Evolutionary conservation across 2,329 filamentous ascomycete species (phyloP), one percentile per base, ranked within the genome.

Genomic region (Berkeleyomyces basicola): DNA sequence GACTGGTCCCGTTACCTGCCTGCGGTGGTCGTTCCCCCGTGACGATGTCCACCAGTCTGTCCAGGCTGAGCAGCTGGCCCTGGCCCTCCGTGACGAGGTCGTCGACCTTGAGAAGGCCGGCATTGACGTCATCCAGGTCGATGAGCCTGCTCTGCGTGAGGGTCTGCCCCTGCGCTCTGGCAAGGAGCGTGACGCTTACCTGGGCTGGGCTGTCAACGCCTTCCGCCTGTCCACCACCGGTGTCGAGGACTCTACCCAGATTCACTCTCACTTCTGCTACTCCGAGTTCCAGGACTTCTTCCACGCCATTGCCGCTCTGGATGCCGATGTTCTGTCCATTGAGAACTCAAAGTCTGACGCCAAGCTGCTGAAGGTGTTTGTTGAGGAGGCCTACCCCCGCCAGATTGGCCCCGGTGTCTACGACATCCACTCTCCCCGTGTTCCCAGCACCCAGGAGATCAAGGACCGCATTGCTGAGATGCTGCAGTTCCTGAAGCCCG

Each of bases 271-370:
- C 83, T 99, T 99, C 88, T 99, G 93, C 78, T 99, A 99, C 86
- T 97, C 93, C 61, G 93, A 99, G 83, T 99, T 99, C 89, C 93
- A 99, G 81, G 93, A 99, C 82, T 99, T 99, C 84, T 99, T 99
- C 90, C 90, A 97, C 79, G 93, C 93, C 78, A 99, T 99, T 71
- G 90, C 93, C 68, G 92, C 93, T 66, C 87, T 99, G 68, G 93
- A 99, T 74, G 92, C 93, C 67, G 93, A 99, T 78, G 93, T 99
- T 67, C 86, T 99, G 72, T 95, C 89, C 73, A 99, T 99, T 71
- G 93, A 99, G 87, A 99, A 99, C 89, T 95, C 88, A 87, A 99
- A 99, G 87, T 95, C 89, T 71, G 93, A 99, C 72, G 93, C 93
- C 74, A 99, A 99, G 87, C 86, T 99, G 70, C 87, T 99, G 74